Conservation (phyloP, 805 yeast genomes). For the Spathaspora sp. region DNA sequence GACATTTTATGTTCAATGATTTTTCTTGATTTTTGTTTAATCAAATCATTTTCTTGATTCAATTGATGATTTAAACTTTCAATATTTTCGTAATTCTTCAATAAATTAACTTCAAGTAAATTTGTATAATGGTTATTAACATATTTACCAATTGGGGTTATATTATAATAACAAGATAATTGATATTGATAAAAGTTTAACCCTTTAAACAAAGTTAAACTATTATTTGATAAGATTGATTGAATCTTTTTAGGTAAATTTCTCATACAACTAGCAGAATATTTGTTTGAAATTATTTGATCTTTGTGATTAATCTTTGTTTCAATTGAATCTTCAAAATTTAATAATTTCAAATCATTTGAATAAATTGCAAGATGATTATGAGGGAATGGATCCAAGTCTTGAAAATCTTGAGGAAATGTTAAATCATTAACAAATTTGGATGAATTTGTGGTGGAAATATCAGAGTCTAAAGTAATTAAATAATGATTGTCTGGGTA, state of each 20-base stretch:
- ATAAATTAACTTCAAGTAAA: conserved; percentile 32
- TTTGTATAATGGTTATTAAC: conserved; percentile 35
- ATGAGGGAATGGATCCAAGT: conserved; percentile 29
- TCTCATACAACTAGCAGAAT: conserved; percentile 18
- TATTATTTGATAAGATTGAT: conserved; percentile 25
- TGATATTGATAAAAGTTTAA: conserved; percentile 34
- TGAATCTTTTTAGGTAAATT: conserved; percentile 34
- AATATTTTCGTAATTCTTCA: conserved; percentile 34
- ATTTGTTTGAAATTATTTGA: conserved; percentile 18
- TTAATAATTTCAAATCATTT: conserved; percentile 36
- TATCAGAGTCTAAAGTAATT: conserved; percentile 28
- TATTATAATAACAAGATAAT: conserved; percentile 37
- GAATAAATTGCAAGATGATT: conserved; percentile 27
- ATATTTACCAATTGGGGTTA: conserved; percentile 22
- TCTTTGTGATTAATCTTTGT: conserved; percentile 25
- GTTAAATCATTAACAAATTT: conserved; percentile 7
- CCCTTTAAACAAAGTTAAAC: conserved; percentile 31
- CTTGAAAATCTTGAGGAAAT: conserved; percentile 6
- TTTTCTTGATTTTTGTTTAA: conserved; percentile 19
- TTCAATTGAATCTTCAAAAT: conserved; percentile 25
- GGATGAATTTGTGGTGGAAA: conserved; percentile 26
- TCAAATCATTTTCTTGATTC: conserved; percentile 20
- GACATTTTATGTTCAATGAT: conserved; percentile 24
- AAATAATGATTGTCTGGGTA: conserved; percentile 27
- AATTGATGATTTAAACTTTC: conserved; percentile 26